phyloP scores from a whole-genome alignment of 148 eudicot species.

The Diospyros kaki region DNA sequence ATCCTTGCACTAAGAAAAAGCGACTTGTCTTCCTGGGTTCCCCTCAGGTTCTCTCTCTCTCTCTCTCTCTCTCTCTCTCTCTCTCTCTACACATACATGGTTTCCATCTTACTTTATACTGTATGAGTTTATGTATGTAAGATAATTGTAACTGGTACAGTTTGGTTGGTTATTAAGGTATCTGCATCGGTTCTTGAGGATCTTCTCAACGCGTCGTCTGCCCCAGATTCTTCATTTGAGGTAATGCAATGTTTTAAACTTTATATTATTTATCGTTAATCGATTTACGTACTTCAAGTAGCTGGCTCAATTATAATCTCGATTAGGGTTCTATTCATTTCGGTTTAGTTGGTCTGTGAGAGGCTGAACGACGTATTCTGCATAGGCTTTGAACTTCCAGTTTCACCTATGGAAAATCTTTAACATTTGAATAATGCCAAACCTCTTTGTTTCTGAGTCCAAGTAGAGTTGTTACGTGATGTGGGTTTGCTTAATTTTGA shows the following conservation, averaged over 20 bases:
- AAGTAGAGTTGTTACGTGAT: not conserved
- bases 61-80: slow-evolving; percentile 9
- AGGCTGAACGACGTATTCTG: not conserved
- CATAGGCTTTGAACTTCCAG: not conserved
- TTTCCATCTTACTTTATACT: not conserved
- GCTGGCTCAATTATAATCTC: not conserved
- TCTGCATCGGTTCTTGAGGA: slow-evolving; percentile 76
- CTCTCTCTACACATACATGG: not conserved
- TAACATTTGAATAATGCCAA: not conserved
- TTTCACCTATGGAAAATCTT: not conserved
- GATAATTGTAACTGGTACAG: not conserved
- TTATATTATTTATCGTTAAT: not conserved
- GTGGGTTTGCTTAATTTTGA: not conserved
- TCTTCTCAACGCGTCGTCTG: slow-evolving; percentile 73
- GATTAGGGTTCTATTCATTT: not conserved
- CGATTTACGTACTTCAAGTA: not conserved
- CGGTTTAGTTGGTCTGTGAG: not conserved
- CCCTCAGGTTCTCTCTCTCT: slow-evolving; percentile 53
- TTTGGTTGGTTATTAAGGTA: slow-evolving; percentile 35
- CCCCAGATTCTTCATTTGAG: slow-evolving; percentile 59
- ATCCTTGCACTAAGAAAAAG: slow-evolving; percentile 38
- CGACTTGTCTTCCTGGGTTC: slow-evolving; percentile 85
- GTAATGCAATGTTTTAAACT: slow-evolving; percentile 21
- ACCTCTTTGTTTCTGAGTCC: not conserved
- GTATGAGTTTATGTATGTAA: not conserved